These are phyloP conservation scores for Zangia roseola DNA, from an alignment of 768 basidiomycete species.

Conservation along the genomic window DNA sequence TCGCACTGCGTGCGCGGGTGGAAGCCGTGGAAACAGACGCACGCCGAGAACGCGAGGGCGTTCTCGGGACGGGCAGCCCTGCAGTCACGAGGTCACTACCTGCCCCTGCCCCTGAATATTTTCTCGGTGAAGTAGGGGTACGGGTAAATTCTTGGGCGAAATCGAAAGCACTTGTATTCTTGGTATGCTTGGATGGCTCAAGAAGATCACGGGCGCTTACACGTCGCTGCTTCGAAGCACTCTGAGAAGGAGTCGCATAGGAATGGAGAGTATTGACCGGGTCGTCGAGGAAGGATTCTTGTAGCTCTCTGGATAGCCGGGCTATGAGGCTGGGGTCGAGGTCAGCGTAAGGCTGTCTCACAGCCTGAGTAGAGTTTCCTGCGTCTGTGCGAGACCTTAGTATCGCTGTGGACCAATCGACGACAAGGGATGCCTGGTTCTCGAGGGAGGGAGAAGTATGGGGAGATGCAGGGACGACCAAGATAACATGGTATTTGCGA, in stretches of 20 bases:
- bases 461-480: conserved; percentile 43
- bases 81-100: conserved; percentile 5
- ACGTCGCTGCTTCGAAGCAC: conserved; percentile 12
- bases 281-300: conserved; percentile 14
- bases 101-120: conserved; percentile 3
- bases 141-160: conserved; percentile 2
- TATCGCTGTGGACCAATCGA: conserved; percentile 50
- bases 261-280: conserved; percentile 7
- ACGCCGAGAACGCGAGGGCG: conserved; percentile 18
- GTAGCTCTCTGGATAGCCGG: conserved; percentile 23
- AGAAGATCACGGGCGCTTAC: conserved; percentile 24
- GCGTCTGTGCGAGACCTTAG: conserved; percentile 31
- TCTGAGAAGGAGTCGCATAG: neutral
- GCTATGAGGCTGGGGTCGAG: conserved; percentile 21
- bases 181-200: conserved; percentile 15
- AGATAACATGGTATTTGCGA: conserved; percentile 50
- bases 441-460: conserved; percentile 46
- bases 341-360: conserved; percentile 29
- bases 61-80: conserved; percentile 12
- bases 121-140: conserved; percentile 8
- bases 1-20: conserved; percentile 17
- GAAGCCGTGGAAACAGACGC: conserved; percentile 18
- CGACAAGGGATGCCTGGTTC: conserved; percentile 50
- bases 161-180: conserved; percentile 6
- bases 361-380: neutral